Conservation (phyloP, 2,329 filamentous ascomycete species). For the Phaeosphaeria sp. region DNA sequence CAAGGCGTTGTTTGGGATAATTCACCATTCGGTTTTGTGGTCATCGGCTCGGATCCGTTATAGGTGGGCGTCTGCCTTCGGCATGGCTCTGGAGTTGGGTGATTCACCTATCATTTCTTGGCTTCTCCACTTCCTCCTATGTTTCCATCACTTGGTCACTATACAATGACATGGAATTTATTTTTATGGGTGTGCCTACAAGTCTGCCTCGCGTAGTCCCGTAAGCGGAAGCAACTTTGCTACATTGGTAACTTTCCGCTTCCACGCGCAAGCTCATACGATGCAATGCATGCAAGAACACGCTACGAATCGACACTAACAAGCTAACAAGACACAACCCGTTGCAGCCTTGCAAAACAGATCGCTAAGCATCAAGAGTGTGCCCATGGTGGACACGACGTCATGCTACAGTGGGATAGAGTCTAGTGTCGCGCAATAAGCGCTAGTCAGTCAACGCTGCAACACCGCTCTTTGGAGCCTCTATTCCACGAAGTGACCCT, state of each 20-base stretch:
- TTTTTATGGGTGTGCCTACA: slow-evolving; percentile 15
- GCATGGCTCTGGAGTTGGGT: slow-evolving; percentile 19
- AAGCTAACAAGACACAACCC: slow-evolving; percentile 5
- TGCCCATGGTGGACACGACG: slow-evolving; percentile 13
- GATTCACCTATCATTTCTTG: not conserved
- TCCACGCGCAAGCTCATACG: not conserved
- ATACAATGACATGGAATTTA: slow-evolving; percentile 9
- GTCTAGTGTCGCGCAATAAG: slow-evolving; percentile 13
- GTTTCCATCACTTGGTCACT: slow-evolving; percentile 1
- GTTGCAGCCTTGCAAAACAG: slow-evolving; percentile 9
- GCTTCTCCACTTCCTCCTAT: not conserved
- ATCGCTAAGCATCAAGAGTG: slow-evolving; percentile 8
- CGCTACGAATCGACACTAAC: slow-evolving; percentile 2
- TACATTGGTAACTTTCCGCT: slow-evolving; percentile 3
- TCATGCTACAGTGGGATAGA: slow-evolving; percentile 15
- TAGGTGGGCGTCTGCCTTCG: slow-evolving; percentile 16
- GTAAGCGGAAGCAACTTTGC: slow-evolving; percentile 3
- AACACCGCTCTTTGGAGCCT: slow-evolving; percentile 36
- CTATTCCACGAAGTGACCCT: slow-evolving; percentile 13
- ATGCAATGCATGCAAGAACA: not conserved
- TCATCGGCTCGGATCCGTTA: slow-evolving; percentile 16
- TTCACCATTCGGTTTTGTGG: not conserved
- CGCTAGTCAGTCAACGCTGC: slow-evolving; percentile 8
- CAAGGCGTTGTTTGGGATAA: not conserved
- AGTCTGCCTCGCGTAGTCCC: slow-evolving; percentile 21